Conservation (phyloP, 768 basidiomycete genomes). For the Lactifluus volemus region DNA sequence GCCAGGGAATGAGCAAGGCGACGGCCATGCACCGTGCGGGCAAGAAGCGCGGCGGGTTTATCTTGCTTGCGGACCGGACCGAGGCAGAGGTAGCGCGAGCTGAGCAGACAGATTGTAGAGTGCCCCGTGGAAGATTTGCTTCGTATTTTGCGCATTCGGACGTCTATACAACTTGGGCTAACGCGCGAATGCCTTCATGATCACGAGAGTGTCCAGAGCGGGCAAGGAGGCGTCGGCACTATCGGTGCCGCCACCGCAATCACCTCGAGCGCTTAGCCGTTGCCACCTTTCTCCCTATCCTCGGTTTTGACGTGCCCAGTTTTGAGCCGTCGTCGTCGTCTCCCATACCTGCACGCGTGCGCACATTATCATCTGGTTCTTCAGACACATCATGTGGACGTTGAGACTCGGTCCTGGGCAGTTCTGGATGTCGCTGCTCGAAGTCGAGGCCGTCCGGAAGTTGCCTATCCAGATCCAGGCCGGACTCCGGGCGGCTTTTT, state of each 20-base stretch:
- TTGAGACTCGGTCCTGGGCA: not conserved
- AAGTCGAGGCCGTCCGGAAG: not conserved
- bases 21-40: slow-evolving; percentile 5
- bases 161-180: not conserved
- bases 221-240: not conserved
- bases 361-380: not conserved
- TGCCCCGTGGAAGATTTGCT: not conserved
- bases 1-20: not conserved
- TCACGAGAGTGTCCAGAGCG: not conserved
- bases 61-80: not conserved
- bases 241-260: not conserved
- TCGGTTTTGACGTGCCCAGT: not conserved
- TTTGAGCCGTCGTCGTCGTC: not conserved
- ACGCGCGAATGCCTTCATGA: not conserved
- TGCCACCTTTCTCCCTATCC: not conserved
- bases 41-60: slow-evolving; percentile 7
- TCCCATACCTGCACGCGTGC: not conserved
- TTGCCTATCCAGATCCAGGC: not conserved
- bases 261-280: not conserved
- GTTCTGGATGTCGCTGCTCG: not conserved
- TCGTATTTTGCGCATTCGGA: not conserved
- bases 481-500: not conserved
- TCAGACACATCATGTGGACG: not conserved
- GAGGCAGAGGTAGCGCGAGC: not conserved
- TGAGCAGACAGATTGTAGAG: not conserved